phyloP scores from a whole-genome alignment of 2,329 filamentous ascomycete genomes.

The Colletotrichum chlorophyti region DNA sequence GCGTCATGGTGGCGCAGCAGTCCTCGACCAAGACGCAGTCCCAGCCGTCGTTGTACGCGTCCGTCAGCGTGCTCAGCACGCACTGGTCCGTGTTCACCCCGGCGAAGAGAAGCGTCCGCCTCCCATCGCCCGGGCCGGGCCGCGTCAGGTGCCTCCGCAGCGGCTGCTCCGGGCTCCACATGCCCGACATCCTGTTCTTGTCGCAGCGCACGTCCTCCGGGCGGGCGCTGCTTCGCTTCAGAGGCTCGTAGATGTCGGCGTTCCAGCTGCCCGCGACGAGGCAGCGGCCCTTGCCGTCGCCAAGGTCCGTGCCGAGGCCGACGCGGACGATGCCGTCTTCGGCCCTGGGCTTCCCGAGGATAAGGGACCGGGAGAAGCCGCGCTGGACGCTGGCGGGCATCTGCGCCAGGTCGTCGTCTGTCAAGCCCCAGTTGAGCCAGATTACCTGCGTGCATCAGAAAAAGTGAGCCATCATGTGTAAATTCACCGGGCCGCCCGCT shows the following conservation, averaged over 20 bases:
- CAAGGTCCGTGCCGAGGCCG: conserved; percentile 56
- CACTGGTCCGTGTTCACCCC: conserved; percentile 70
- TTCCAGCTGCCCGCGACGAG: conserved; percentile 65
- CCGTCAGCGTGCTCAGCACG: conserved; percentile 61
- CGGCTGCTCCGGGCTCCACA: conserved; percentile 55
- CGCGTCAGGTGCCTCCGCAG: conserved; percentile 47
- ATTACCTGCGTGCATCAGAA: conserved; percentile 41
- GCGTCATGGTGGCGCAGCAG: conserved; percentile 22
- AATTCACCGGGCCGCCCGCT: not conserved
- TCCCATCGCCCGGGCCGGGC: conserved; percentile 34
- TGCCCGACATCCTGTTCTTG: conserved; percentile 65
- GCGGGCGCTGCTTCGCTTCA: conserved; percentile 41
- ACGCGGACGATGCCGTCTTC: conserved; percentile 27
- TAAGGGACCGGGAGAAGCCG: conserved; percentile 51
- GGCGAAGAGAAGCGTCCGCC: conserved; percentile 59
- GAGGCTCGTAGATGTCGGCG: conserved; percentile 54
- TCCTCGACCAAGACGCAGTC: conserved; percentile 26
- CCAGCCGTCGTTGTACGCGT: conserved; percentile 59
- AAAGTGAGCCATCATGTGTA: conserved; percentile 10
- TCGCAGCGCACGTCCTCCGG: conserved; percentile 54
- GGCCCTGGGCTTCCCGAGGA: conserved; percentile 31
- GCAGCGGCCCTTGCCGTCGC: conserved; percentile 47
- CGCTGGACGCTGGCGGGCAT: conserved; percentile 57
- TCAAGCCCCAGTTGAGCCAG: conserved; percentile 66
- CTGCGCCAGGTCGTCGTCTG: conserved; percentile 52